Evolutionary conservation across 768 basidiomycete genomes (phyloP).

Genomic region (Boletellus emodensis): DNA sequence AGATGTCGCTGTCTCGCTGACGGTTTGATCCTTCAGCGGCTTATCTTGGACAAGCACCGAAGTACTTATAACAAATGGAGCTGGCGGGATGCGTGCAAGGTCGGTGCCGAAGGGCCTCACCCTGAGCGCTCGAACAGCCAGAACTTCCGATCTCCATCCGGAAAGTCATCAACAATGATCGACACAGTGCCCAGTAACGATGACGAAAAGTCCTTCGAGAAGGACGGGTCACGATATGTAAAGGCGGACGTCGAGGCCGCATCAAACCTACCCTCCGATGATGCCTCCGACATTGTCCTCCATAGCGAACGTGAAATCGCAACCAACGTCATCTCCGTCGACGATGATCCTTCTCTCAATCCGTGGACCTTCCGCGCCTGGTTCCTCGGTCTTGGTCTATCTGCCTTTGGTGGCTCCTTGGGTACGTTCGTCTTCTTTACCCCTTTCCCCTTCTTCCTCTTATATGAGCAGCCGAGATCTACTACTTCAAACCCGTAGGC

Average conservation of each 20-base stretch:
- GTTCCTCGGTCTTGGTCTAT: slow-evolving; percentile 51
- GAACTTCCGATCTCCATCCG: too few species aligned
- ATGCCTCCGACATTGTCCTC: slow-evolving; percentile 23
- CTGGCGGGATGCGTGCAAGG: too few species aligned
- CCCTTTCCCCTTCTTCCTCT: not conserved
- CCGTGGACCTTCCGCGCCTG: slow-evolving; percentile 43
- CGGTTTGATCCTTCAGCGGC: too few species aligned
- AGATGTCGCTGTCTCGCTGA: too few species aligned
- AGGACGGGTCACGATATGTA: slow-evolving; percentile 13
- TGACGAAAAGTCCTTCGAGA: slow-evolving; percentile 6
- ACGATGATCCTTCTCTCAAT: slow-evolving; percentile 21
- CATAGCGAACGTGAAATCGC: slow-evolving; percentile 44
- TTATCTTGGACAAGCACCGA: too few species aligned
- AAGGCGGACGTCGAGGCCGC: slow-evolving; percentile 32
- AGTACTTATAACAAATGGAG: too few species aligned
- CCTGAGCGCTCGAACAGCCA: too few species aligned
- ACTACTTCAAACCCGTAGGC: slow-evolving; percentile 57
- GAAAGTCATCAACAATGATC: too few species aligned
- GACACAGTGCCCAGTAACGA: not conserved
- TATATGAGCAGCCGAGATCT: slow-evolving; percentile 44
- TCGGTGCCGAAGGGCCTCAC: too few species aligned
- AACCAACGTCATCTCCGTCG: slow-evolving; percentile 36
- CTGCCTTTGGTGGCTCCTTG: slow-evolving; percentile 49
- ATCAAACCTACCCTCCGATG: slow-evolving; percentile 1
- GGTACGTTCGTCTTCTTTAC: slow-evolving; percentile 26